A percentile compares a stretch with the other conserved stretches of the same genome.
phyloP scores from a whole-genome alignment of 768 basidiomycete species.

The Mycena floridula region DNA sequence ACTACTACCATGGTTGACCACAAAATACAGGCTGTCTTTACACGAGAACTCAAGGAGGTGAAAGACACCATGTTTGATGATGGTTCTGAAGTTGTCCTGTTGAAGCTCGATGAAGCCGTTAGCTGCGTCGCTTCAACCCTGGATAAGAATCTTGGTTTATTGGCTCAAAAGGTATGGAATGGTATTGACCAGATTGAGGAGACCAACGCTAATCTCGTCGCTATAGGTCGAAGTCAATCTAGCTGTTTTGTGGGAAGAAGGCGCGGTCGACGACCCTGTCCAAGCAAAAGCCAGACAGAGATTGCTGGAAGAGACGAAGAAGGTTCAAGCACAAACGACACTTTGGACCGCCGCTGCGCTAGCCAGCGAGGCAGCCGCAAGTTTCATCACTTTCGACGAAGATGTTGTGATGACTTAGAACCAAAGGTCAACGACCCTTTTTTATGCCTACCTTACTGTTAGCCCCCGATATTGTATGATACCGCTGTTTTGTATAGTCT shows the following conservation, averaged over 20 bases:
- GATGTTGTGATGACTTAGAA: slow-evolving; percentile 1
- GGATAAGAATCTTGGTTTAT: slow-evolving; percentile 35
- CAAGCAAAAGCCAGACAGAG: slow-evolving; percentile 35
- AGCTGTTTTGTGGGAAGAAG: slow-evolving; percentile 54
- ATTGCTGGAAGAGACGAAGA: slow-evolving; percentile 29
- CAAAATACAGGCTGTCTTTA: slow-evolving; percentile 40
- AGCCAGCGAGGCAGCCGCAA: slow-evolving; percentile 2
- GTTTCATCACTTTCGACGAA: slow-evolving; percentile 1
- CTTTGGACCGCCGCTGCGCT: slow-evolving; percentile 33
- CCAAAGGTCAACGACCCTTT: neutral
- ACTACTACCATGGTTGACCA: neutral
- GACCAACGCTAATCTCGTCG: neutral
- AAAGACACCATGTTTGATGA: slow-evolving; percentile 49
- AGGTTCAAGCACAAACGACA: slow-evolving; percentile 36
- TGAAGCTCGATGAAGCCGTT: slow-evolving; percentile 37
- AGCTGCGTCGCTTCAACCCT: slow-evolving; percentile 45
- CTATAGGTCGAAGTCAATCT: slow-evolving; percentile 46
- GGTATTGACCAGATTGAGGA: slow-evolving; percentile 6
- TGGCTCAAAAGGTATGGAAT: slow-evolving; percentile 48
- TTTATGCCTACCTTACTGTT: neutral
- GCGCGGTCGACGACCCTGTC: slow-evolving; percentile 37
- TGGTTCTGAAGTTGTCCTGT: slow-evolving; percentile 45
- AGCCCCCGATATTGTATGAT: no score
- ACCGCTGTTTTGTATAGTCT: no score
- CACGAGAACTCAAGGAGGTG: slow-evolving; percentile 30